Base-by-base conservation (phyloP, 352 stramenopile genomes). In the Phytopythium kandeliae region DNA sequence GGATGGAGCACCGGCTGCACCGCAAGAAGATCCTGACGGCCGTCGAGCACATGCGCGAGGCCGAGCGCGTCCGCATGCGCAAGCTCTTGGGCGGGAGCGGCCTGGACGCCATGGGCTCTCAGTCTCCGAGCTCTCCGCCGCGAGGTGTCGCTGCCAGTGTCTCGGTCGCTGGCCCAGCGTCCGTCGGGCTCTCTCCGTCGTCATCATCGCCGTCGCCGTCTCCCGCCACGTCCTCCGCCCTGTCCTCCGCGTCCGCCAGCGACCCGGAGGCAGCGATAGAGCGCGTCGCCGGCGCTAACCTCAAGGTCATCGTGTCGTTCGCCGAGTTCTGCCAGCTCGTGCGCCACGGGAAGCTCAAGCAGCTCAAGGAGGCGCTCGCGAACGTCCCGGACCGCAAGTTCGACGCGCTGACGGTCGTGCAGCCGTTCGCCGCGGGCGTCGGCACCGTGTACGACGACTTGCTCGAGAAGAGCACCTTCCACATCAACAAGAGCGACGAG, bases 21-120 rank as follows among this genome's bases (percentile, higher is more conserved):
- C 86, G 95, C 12, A 98, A 98, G 67, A 98, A 98, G 62, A 92
- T 98, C 35, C 62, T 98, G n/a, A 94, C 85, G 24, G 83, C 78
- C 1, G 75, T 96, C 21, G 67, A 84, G 28, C 75, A 93, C 21
- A 64, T 95, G 24, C 70, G 76, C 3, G 71, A 80, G 38, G 41
- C 59, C 16, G 79, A 90, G 50, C 62, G 62, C 24, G 63, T 73
- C 46, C 64, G 71, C 49, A 72, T 80, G 60, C 63, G 63, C 34
- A 54, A 66, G 24, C 50, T 89, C 15, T 82, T 78, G 47, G 67
- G 64, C 10, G 35, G 45, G 2, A 51, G 13, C 13, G 11, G 17
- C 8, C 19, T 30, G 3, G 31, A 40, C 19, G 31, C 33, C 16
- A 3, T 51, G 19, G 28, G 12, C 1, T 40, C 33, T 3, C 19